phyloP scores from a whole-genome alignment of 1,284 basidiomycete species.

The Ganoderma leucocontextum region DNA sequence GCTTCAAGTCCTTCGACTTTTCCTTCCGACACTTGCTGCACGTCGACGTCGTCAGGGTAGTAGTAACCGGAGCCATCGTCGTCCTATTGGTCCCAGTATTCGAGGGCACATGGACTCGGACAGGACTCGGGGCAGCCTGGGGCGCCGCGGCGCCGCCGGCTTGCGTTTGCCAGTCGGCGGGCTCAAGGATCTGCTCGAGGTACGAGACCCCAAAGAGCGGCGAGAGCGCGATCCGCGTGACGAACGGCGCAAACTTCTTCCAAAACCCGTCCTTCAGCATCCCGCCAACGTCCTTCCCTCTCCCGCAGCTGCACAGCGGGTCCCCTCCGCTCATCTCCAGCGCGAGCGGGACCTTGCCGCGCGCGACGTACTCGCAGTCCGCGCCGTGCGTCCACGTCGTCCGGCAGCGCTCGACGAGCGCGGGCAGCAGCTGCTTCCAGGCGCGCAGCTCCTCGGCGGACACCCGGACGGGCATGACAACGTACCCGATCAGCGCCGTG shows the following conservation, averaged over 20 bases:
- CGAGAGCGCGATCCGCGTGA: constrained; percentile 56
- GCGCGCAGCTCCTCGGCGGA: constrained; percentile 42
- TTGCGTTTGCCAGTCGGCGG: constrained; percentile 6
- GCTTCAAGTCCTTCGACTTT: constrained; percentile 41
- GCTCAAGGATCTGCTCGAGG: constrained; percentile 44
- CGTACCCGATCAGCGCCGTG: not conserved
- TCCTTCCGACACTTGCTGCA: constrained; percentile 29
- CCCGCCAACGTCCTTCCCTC: constrained; percentile 48
- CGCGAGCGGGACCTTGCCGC: constrained; percentile 44
- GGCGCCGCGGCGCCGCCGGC: too few species aligned
- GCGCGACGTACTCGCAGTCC: constrained; percentile 53
- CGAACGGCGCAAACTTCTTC: constrained; percentile 47
- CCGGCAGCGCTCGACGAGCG: constrained; percentile 59
- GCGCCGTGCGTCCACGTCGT: constrained; percentile 54
- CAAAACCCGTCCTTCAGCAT: constrained; percentile 43
- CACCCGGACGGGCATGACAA: constrained; percentile 30
- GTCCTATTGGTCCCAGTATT: too few species aligned
- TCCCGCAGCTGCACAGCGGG: constrained; percentile 59
- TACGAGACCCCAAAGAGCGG: constrained; percentile 58
- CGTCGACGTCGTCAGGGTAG: not conserved
- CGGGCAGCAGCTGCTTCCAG: constrained; percentile 58
- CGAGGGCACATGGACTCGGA: too few species aligned
- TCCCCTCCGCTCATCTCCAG: constrained; percentile 38
- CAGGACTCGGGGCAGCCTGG: not conserved
- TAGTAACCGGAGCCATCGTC: not conserved